phyloP scores from a whole-genome alignment of 2,329 filamentous ascomycete genomes.

The Talaromyces sp. region DNA sequence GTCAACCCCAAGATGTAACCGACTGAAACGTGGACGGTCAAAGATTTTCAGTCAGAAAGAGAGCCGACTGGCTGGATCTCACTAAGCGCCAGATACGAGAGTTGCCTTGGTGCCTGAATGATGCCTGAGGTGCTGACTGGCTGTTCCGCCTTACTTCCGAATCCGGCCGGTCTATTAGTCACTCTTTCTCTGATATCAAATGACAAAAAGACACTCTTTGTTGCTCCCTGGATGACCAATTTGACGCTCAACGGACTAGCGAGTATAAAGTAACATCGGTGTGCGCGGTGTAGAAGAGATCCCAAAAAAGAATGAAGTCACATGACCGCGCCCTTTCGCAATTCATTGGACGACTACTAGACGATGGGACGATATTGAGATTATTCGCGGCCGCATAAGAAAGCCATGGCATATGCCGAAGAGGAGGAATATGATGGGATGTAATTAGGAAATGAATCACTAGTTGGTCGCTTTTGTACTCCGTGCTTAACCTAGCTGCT shows the following conservation, averaged over 20 bases:
- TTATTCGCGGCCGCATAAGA: background rate
- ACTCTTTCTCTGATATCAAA: background rate
- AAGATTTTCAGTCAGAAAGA: background rate
- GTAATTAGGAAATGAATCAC: background rate
- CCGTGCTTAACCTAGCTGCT: background rate
- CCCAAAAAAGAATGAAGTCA: background rate
- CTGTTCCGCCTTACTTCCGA: background rate
- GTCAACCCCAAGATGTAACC: background rate
- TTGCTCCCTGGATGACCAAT: background rate
- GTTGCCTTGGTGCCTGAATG: background rate
- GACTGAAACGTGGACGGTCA: background rate
- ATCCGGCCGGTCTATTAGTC: background rate
- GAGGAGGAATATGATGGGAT: background rate
- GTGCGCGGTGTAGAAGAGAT: background rate
- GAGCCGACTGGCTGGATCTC: background rate
- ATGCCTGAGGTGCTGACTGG: background rate
- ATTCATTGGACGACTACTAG: too few species aligned
- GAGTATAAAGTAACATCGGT: background rate
- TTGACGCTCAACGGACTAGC: background rate
- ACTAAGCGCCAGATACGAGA: background rate
- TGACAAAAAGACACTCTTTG: background rate
- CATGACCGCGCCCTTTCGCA: background rate
- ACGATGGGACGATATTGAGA: too few species aligned
- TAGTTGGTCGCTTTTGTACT: background rate
- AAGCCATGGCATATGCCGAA: background rate